These are phyloP conservation scores for Cytospora piceae DNA, from an alignment of 2,329 filamentous ascomycete genomes.

Conservation along the genomic window DNA sequence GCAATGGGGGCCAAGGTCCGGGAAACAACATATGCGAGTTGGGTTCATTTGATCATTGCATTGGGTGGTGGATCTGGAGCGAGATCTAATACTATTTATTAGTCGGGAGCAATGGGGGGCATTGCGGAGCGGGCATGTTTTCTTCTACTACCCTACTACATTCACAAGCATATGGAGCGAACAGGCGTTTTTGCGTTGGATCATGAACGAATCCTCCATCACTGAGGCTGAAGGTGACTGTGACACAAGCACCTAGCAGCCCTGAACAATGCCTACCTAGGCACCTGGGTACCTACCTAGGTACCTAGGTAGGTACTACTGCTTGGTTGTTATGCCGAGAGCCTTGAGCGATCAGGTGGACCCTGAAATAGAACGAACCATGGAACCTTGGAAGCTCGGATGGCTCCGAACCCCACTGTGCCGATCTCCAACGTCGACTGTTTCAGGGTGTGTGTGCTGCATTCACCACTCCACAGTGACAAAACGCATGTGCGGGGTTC, in stretches of 20 bases:
- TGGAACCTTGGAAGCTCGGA: constrained; percentile 8
- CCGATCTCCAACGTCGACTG: background rate
- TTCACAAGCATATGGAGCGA: constrained; percentile 9
- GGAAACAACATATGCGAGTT: background rate
- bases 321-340: too few relatives aligned
- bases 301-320: background rate
- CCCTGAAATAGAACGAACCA: background rate
- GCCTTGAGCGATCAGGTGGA: background rate
- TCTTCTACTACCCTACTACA: background rate
- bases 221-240: too few relatives aligned
- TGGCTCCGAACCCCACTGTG: constrained; percentile 10
- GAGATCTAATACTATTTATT: background rate
- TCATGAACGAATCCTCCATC: too few relatives aligned
- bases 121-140: background rate
- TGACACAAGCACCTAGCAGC: too few relatives aligned
- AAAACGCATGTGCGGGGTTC: background rate
- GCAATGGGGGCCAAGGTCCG: background rate
- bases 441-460: background rate
- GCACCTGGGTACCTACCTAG: too few relatives aligned
- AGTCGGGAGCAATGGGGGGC: background rate
- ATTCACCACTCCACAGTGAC: background rate
- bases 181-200: background rate
- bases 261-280: too few relatives aligned
- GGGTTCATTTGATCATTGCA: constrained; percentile 4
- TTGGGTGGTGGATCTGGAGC: constrained; percentile 5